Evolutionary conservation across 805 yeast genomes (phyloP).

Genomic region (Metschnikowia cubensis): DNA sequence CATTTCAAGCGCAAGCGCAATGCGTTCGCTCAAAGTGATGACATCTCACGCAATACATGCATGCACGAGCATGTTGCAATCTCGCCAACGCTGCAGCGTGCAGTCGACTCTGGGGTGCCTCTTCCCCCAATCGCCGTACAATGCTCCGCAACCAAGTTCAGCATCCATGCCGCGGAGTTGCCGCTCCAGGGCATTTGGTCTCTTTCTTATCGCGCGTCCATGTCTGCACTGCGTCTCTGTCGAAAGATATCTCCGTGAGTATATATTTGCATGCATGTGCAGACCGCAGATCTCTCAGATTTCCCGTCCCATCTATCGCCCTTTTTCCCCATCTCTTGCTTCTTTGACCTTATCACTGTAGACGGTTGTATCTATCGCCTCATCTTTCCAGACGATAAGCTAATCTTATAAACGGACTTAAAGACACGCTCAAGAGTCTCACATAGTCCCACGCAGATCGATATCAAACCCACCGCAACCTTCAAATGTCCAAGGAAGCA

Average conservation of each 20-base stretch:
- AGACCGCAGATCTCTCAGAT: constrained; percentile 5
- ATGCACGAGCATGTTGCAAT: constrained; percentile 1
- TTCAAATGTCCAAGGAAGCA: constrained; percentile 7
- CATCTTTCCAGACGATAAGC: no score
- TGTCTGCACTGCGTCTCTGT: not conserved
- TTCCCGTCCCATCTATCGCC: not conserved
- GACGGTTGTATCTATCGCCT: no score
- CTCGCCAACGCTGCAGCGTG: not conserved
- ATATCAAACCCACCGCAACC: not conserved
- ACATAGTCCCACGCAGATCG: no score
- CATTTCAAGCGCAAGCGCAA: no score
- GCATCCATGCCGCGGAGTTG: not conserved
- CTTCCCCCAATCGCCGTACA: not conserved
- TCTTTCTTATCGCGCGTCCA: not conserved
- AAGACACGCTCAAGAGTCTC: no score
- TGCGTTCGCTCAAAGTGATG: not conserved
- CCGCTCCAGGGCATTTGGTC: constrained; percentile 2
- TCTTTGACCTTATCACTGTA: no score
- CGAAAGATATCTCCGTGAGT: not conserved
- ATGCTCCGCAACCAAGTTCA: not conserved
- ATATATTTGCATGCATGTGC: not conserved
- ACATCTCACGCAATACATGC: not conserved
- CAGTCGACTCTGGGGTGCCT: not conserved
- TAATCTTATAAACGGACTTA: no score
- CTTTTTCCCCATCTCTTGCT: not conserved